Evolutionary conservation across 306 rosid species (phyloP).

Genomic region (apple (Malus domestica)): ASM211411v1 NC_041793.1:7173001-7173500

Average conservation of each 20-base stretch:
- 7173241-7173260: background rate
- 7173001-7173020: no score
- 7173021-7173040: background rate
- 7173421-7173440: conserved; percentile 18
- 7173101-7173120: background rate
- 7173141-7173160: background rate
- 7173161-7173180: background rate
- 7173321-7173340: background rate
- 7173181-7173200: background rate
- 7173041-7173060: background rate
- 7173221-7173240: no score
- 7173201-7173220: background rate
- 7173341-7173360: conserved; percentile 37
- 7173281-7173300: conserved; percentile 12
- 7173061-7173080: background rate
- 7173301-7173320: conserved; percentile 20
- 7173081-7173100: background rate
- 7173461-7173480: background rate
- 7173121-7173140: background rate
- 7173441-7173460: conserved; percentile 16
- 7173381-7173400: conserved; percentile 15
- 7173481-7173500: background rate
- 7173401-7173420: conserved; percentile 32
- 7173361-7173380: conserved; percentile 31
- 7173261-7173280: background rate